Evolutionary conservation across 352 stramenopile genomes (phyloP).

Genomic region (Globisporangium cystogenes): DNA sequence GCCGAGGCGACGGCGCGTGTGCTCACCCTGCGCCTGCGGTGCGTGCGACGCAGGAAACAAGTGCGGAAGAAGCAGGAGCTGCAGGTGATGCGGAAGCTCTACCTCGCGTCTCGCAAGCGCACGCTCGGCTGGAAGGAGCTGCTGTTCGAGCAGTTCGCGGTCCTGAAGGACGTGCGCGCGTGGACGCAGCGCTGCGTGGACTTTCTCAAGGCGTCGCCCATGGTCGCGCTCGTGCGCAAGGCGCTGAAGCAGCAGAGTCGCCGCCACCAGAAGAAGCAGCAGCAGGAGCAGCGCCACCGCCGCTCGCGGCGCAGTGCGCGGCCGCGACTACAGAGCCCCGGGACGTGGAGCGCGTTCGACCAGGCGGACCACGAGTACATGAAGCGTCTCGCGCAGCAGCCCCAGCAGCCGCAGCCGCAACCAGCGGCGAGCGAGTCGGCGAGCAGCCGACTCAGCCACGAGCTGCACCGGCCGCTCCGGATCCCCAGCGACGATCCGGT

Average conservation of each 20-base stretch:
- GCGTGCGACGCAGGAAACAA: slow-evolving; percentile 7
- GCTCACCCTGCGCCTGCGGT: too few species aligned
- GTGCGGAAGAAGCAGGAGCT: slow-evolving; percentile 37
- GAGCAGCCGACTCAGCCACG: not conserved
- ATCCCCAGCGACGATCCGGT: slow-evolving; percentile 1
- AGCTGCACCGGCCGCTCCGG: slow-evolving; percentile 1
- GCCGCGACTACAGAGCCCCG: not conserved
- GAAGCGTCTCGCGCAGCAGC: slow-evolving; percentile 22
- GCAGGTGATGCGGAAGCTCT: slow-evolving; percentile 36
- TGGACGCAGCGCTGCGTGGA: slow-evolving; percentile 27
- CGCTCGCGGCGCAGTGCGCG: slow-evolving; percentile 11
- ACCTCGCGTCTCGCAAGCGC: slow-evolving; percentile 30
- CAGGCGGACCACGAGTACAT: slow-evolving; percentile 41
- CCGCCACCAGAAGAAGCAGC: not conserved
- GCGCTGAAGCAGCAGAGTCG: slow-evolving; percentile 2
- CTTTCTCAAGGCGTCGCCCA: slow-evolving; percentile 12
- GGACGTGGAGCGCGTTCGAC: slow-evolving; percentile 36
- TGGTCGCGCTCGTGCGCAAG: slow-evolving; percentile 10
- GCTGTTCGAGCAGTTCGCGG: slow-evolving; percentile 29
- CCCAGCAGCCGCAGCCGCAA: slow-evolving; percentile 1
- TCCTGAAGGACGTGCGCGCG: slow-evolving; percentile 26
- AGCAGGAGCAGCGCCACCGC: slow-evolving; percentile 5
- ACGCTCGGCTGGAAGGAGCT: slow-evolving; percentile 32
- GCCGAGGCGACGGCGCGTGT: too few species aligned
- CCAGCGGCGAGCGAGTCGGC: not conserved